Conservation (phyloP, 805 yeast species). For the Candida sanyiensis region DNA sequence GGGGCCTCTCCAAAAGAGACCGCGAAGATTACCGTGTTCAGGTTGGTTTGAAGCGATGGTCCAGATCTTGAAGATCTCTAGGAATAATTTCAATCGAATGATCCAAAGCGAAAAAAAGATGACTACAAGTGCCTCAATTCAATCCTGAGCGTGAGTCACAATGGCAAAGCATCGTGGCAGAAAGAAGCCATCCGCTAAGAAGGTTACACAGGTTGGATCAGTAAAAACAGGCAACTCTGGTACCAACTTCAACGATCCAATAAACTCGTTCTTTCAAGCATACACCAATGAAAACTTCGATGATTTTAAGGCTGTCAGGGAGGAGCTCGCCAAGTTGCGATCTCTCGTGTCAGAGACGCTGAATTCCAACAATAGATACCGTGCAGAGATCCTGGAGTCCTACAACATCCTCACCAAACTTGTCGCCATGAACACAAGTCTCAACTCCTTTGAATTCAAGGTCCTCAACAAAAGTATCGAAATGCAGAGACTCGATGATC, state of each 20-base stretch:
- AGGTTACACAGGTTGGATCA: not conserved
- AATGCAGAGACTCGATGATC: slow-evolving; percentile 3
- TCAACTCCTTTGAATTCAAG: slow-evolving; percentile 8
- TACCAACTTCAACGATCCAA: slow-evolving; percentile 5
- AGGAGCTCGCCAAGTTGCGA: slow-evolving; percentile 5
- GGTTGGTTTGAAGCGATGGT: slow-evolving; percentile 1
- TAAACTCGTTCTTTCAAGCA: slow-evolving; percentile 6
- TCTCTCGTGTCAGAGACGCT: slow-evolving; percentile 7
- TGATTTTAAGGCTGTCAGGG: slow-evolving; percentile 1
- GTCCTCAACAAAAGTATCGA: slow-evolving; percentile 8
- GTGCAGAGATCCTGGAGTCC: slow-evolving; percentile 10
- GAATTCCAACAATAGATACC: slow-evolving; percentile 6
- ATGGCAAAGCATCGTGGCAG: slow-evolving; percentile 9
- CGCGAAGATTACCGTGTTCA: no score
- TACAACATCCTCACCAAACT: slow-evolving; percentile 4
- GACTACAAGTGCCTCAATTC: not conserved
- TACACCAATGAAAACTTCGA: slow-evolving; percentile 8
- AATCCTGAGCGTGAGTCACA: not conserved
- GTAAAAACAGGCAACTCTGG: not conserved
- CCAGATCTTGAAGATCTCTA: not conserved
- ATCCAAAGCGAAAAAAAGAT: no score
- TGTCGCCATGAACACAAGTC: slow-evolving; percentile 1
- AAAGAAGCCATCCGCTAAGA: slow-evolving; percentile 6
- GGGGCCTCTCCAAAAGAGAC: no score
- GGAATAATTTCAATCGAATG: slow-evolving; percentile 3